These are phyloP conservation scores for Fusarium humuli DNA, from an alignment of 2,329 filamentous ascomycete genomes.

Conservation along the genomic window DNA sequence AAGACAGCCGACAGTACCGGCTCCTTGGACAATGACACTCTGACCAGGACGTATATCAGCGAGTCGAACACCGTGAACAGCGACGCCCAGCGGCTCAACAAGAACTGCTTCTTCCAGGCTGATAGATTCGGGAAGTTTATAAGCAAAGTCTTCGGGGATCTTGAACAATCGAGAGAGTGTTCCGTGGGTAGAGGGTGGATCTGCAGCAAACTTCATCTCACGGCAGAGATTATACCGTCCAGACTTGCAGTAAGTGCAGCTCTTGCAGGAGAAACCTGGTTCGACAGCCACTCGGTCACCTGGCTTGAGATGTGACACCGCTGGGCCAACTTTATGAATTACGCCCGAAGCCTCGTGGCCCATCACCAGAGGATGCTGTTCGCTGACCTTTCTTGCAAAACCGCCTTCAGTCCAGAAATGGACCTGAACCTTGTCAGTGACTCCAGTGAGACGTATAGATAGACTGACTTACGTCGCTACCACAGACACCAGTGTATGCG, in stretches of 20 bases:
- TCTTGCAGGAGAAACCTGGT: slow-evolving; percentile 86
- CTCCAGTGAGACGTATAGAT: neutral
- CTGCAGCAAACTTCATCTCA: slow-evolving; percentile 90
- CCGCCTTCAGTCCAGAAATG: slow-evolving; percentile 88
- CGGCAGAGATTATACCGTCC: slow-evolving; percentile 91
- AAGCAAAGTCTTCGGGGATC: slow-evolving; percentile 90
- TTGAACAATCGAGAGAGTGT: slow-evolving; percentile 88
- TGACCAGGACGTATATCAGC: slow-evolving; percentile 77
- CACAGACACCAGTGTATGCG: slow-evolving; percentile 46
- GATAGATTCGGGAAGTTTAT: slow-evolving; percentile 82
- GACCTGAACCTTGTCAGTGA: slow-evolving; percentile 60
- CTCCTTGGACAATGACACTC: slow-evolving; percentile 85
- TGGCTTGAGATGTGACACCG: slow-evolving; percentile 69
- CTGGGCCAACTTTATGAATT: slow-evolving; percentile 74
- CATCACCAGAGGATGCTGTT: slow-evolving; percentile 83
- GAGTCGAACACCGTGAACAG: slow-evolving; percentile 84
- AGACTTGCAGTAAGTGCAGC: slow-evolving; percentile 79
- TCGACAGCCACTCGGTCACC: slow-evolving; percentile 93
- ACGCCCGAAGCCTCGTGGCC: slow-evolving; percentile 78
- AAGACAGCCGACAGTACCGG: slow-evolving; percentile 86
- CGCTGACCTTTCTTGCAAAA: slow-evolving; percentile 81
- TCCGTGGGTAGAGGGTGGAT: slow-evolving; percentile 84
- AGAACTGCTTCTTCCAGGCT: slow-evolving; percentile 87
- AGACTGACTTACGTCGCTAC: slow-evolving; percentile 39
- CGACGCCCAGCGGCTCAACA: slow-evolving; percentile 87